phyloP scores from a whole-genome alignment of 2,329 filamentous ascomycete genomes.

The Thielaviopsis musarum region DNA sequence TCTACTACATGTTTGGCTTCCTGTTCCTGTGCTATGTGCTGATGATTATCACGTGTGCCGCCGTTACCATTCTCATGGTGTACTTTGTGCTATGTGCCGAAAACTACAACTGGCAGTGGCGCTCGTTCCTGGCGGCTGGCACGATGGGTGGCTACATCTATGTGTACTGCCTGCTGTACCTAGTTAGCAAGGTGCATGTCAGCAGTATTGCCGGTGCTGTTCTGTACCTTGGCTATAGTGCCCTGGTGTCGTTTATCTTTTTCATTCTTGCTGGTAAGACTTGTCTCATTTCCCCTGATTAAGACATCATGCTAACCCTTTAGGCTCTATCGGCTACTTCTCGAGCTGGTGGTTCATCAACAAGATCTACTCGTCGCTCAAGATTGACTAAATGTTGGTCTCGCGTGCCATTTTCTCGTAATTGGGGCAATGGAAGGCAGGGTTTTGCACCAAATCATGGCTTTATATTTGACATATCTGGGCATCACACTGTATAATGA shows the following conservation, averaged over 20 bases:
- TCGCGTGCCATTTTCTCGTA: neutral
- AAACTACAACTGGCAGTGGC: constrained; percentile 99
- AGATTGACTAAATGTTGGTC: constrained; percentile 55
- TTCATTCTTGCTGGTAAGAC: constrained; percentile 82
- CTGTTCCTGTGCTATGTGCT: constrained; percentile 93
- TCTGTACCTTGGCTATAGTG: constrained; percentile 85
- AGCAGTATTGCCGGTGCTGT: constrained; percentile 73
- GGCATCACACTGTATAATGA: neutral
- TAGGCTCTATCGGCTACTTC: constrained; percentile 90
- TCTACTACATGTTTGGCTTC: constrained; percentile 99
- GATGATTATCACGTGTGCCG: constrained; percentile 89
- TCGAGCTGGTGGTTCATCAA: constrained; percentile 87
- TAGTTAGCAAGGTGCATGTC: constrained; percentile 73
- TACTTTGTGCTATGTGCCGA: constrained; percentile 94
- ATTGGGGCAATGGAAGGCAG: neutral
- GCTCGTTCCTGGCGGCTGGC: constrained; percentile 79
- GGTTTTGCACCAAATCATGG: neutral
- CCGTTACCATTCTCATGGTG: constrained; percentile 82
- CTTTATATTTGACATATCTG: neutral
- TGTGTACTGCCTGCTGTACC: constrained; percentile 77
- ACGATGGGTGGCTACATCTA: constrained; percentile 88
- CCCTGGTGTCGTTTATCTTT: constrained; percentile 75
- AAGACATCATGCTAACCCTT: constrained; percentile 3
- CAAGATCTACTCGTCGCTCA: constrained; percentile 94
- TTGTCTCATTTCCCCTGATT: neutral